phyloP scores from a whole-genome alignment of 108 stramenopile genomes.

The Cyclostephanos invisitatus region DNA sequence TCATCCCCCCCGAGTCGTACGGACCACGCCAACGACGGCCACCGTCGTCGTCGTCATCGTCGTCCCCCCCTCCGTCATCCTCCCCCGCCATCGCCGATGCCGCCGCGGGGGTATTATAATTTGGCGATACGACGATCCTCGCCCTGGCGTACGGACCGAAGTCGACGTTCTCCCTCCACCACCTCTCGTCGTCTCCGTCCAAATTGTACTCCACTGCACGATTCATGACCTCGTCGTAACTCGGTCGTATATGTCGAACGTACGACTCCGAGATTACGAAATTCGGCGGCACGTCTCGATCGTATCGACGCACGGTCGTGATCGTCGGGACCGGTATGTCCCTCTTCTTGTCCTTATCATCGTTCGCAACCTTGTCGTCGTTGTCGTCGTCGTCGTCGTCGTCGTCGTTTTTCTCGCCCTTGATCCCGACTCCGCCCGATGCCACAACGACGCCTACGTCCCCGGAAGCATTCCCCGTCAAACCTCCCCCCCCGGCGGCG shows the following conservation, averaged over 20 bases:
- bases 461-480: too few relatives aligned
- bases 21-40: not conserved
- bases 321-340: constrained; percentile 85
- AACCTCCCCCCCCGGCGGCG: not conserved
- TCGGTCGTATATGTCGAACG: constrained; percentile 62
- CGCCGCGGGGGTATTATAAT: too few relatives aligned
- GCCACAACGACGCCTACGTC: too few relatives aligned
- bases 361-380: not conserved
- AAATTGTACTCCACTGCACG: constrained; percentile 67
- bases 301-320: constrained; percentile 60
- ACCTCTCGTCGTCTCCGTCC: constrained; percentile 79
- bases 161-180: constrained; percentile 67
- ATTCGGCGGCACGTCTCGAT: constrained; percentile 63
- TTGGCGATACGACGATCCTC: constrained; percentile 8
- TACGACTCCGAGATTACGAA: constrained; percentile 62
- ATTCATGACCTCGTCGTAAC: constrained; percentile 47
- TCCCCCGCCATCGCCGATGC: not conserved
- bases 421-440: not conserved
- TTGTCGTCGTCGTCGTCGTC: constrained; percentile 18
- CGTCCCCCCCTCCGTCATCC: not conserved
- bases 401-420: not conserved
- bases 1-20: too few relatives aligned
- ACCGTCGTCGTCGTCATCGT: not conserved
- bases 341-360: constrained; percentile 33
- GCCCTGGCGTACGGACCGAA: constrained; percentile 56